A percentile compares a stretch with the other conserved stretches of the same genome.
Evolutionary conservation across 257 asterid genomes (phyloP).

Genomic region (Rhazya stricta): DNA sequence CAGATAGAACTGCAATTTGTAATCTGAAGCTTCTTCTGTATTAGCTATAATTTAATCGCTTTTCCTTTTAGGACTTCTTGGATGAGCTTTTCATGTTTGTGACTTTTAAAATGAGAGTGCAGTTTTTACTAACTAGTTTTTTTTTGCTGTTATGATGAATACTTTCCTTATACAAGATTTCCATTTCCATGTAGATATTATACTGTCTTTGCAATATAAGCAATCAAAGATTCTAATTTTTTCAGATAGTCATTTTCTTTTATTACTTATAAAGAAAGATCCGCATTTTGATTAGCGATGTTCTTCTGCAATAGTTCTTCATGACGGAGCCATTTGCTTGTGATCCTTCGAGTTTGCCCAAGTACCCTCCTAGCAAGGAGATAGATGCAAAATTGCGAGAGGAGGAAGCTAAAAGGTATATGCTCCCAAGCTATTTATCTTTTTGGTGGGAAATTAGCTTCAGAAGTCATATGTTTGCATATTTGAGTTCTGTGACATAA

Average conservation of each 20-base stretch:
- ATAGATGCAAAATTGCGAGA: constrained; percentile 92
- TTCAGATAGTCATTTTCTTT: neutral
- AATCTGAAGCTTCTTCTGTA: neutral
- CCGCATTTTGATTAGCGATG: constrained; percentile 12
- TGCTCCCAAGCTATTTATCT: constrained; percentile 13
- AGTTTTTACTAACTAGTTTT: neutral
- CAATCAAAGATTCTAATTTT: neutral
- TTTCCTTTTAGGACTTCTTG: neutral
- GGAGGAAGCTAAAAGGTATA: constrained; percentile 74
- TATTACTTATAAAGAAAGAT: neutral
- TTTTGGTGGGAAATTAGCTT: constrained; percentile 10
- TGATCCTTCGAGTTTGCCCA: constrained; percentile 78
- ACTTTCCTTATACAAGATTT: no score
- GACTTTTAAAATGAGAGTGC: neutral
- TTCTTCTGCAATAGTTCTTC: constrained; percentile 52
- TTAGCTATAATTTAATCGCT: neutral
- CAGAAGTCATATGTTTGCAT: neutral
- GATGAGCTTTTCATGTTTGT: neutral
- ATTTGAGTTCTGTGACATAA: neutral
- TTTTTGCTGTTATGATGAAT: neutral
- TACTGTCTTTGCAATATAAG: neutral
- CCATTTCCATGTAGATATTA: neutral
- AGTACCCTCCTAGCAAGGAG: constrained; percentile 96
- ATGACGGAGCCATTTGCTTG: constrained; percentile 64
- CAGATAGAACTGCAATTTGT: neutral